Evolutionary conservation across 192 early-diverging fungal genomes (phyloP).

Genomic region (Coemansia sp.): DNA sequence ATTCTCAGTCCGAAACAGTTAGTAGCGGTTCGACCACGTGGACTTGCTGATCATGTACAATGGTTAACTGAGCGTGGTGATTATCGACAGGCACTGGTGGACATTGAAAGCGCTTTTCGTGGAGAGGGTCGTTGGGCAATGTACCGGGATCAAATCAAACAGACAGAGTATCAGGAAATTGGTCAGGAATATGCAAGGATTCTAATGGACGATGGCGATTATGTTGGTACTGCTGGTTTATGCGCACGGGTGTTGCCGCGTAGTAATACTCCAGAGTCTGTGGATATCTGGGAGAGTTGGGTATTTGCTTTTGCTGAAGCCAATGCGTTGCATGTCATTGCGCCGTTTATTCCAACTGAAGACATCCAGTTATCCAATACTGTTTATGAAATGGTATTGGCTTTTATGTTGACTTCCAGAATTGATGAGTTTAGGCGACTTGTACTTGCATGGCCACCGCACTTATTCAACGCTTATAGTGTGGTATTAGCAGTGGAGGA

Average conservation of each 20-base stretch:
- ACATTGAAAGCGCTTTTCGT: conserved; percentile 60
- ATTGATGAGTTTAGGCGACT: conserved; percentile 55
- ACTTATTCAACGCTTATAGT: conserved; percentile 70
- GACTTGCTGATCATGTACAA: conserved; percentile 87
- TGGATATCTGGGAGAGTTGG: conserved; percentile 82
- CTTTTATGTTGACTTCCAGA: conserved; percentile 46
- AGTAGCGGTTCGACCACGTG: conserved; percentile 83
- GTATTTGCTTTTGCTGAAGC: conserved; percentile 83
- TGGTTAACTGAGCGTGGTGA: conserved; percentile 82
- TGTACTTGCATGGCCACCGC: conserved; percentile 76
- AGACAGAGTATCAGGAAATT: conserved; percentile 66
- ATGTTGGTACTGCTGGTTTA: conserved; percentile 66
- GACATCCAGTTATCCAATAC: conserved; percentile 72
- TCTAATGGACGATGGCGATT: conserved; percentile 70
- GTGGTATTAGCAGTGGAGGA: conserved; percentile 79
- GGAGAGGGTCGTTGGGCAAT: conserved; percentile 56
- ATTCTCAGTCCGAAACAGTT: conserved; percentile 94
- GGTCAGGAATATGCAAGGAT: conserved; percentile 78
- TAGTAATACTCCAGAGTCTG: conserved; percentile 4
- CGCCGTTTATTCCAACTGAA: conserved; percentile 72
- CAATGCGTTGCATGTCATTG: conserved; percentile 70
- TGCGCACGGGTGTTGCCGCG: conserved; percentile 75
- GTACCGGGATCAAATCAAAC: conserved; percentile 51
- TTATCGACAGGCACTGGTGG: conserved; percentile 78
- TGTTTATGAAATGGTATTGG: conserved; percentile 87